Evolutionary conservation across 768 basidiomycete species (phyloP).

Genomic region (Leccinum subtestaceum): DNA sequence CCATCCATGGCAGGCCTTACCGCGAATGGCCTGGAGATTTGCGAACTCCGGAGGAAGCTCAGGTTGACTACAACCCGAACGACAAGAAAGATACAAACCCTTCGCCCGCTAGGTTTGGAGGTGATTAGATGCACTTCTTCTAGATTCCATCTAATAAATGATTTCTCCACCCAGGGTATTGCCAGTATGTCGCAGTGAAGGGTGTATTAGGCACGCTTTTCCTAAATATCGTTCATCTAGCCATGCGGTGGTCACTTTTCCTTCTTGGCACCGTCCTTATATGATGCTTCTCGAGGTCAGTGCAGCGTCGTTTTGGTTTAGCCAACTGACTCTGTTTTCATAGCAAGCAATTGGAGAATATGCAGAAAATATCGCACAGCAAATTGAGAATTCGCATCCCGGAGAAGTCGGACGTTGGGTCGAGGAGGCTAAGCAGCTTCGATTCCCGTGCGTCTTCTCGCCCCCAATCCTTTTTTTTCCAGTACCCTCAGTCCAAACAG

Average conservation of each 20-base stretch:
- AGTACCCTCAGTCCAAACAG: slow-evolving; percentile 7
- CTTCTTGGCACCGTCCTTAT: slow-evolving; percentile 28
- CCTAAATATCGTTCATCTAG: slow-evolving; percentile 4
- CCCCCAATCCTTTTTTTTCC: neutral
- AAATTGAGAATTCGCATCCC: slow-evolving; percentile 22
- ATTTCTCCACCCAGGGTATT: slow-evolving; percentile 19
- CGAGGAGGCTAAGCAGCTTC: slow-evolving; percentile 20
- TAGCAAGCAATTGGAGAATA: slow-evolving; percentile 29
- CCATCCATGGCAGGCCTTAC: slow-evolving; percentile 26
- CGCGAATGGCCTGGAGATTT: slow-evolving; percentile 25
- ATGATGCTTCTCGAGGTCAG: slow-evolving; percentile 26
- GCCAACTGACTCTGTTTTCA: neutral
- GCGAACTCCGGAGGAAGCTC: slow-evolving; percentile 12
- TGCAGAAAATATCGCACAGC: slow-evolving; percentile 21
- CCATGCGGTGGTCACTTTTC: slow-evolving; percentile 21
- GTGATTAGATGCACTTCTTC: slow-evolving; percentile 2
- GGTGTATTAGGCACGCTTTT: neutral
- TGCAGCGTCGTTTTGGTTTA: neutral
- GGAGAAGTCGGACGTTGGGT: slow-evolving; percentile 19
- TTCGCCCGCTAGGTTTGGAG: slow-evolving; percentile 28
- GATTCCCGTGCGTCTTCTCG: slow-evolving; percentile 25
- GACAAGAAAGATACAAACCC: slow-evolving; percentile 28
- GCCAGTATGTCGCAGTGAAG: slow-evolving; percentile 19
- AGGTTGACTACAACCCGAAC: slow-evolving; percentile 13
- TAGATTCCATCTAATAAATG: neutral